A percentile compares a stretch with the other conserved stretches of the same genome.
Evolutionary conservation across 257 asterid genomes (phyloP).

Genomic region (Primulina huaijiensis): DNA sequence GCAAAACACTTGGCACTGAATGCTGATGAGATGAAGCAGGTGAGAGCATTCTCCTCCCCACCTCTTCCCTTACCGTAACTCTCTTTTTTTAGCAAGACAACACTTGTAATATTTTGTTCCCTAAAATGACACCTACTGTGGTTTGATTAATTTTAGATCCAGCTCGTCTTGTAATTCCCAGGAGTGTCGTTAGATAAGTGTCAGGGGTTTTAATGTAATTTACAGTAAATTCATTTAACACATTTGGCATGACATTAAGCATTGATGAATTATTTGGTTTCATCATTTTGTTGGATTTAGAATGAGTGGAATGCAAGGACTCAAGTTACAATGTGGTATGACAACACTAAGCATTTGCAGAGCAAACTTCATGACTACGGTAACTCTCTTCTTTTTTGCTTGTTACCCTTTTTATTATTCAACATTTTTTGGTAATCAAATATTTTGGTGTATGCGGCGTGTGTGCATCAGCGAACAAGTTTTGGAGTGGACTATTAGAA

Average conservation of each 20-base stretch:
- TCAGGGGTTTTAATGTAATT: too few relatives aligned
- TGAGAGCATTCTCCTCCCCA: slow-evolving; percentile 22
- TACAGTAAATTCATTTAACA: too few relatives aligned
- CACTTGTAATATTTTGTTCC: too few relatives aligned
- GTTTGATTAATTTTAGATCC: too few relatives aligned
- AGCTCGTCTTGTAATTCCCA: too few relatives aligned
- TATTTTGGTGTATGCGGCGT: background rate
- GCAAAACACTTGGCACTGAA: slow-evolving; percentile 63
- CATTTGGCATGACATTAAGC: background rate
- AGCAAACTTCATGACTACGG: slow-evolving; percentile 94
- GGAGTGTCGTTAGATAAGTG: too few relatives aligned
- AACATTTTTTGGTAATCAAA: background rate
- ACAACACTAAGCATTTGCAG: slow-evolving; percentile 55
- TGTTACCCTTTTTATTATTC: background rate
- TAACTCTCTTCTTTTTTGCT: slow-evolving; percentile 15
- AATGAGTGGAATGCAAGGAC: slow-evolving; percentile 98
- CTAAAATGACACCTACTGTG: too few relatives aligned
- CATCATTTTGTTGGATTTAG: slow-evolving; percentile 36
- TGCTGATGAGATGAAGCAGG: slow-evolving; percentile 70
- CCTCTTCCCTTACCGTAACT: background rate
- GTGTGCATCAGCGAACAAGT: slow-evolving; percentile 70
- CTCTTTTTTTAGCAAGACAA: too few relatives aligned
- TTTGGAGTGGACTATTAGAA: slow-evolving; percentile 81
- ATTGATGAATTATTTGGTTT: background rate
- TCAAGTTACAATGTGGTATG: slow-evolving; percentile 97